Evolutionary conservation across 768 basidiomycete species (phyloP).

Genomic region (Amanita fuliginea): DNA sequence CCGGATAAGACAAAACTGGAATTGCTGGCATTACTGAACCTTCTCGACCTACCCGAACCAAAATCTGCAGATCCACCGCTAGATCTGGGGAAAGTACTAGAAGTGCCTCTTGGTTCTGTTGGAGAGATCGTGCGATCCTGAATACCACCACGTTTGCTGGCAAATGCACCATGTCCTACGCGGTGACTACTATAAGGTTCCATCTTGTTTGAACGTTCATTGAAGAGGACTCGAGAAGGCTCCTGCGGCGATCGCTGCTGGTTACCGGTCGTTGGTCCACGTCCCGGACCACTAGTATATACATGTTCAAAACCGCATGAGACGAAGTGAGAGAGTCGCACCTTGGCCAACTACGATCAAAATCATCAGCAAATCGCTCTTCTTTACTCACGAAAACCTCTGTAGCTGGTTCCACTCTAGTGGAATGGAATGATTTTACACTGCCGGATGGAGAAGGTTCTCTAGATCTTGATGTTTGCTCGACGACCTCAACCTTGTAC

Average conservation of each 20-base stretch:
- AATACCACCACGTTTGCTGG: conserved; percentile 32
- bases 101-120: conserved; percentile 19
- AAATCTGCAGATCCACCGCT: not conserved
- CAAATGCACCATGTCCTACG: conserved; percentile 26
- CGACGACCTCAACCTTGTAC: conserved; percentile 64
- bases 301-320: not conserved
- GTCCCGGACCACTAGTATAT: not conserved
- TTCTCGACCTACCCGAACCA: conserved; percentile 10
- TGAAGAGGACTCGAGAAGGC: conserved; percentile 76
- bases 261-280: not conserved
- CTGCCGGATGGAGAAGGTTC: conserved; percentile 6
- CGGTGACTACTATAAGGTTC: conserved; percentile 67
- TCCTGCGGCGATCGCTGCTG: conserved; percentile 37
- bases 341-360: conserved; percentile 94
- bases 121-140: conserved; percentile 27
- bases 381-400: conserved; percentile 61
- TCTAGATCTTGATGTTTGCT: conserved; percentile 13
- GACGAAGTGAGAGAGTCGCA: conserved; percentile 10
- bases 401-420: conserved; percentile 11
- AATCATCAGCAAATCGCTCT: conserved; percentile 88
- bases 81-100: not conserved
- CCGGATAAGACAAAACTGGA: conserved; percentile 12
- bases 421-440: conserved; percentile 11
- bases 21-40: conserved; percentile 22
- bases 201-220: conserved; percentile 83